A percentile compares a stretch with the other conserved stretches of the same genome.
Evolutionary conservation across 2,329 filamentous ascomycete genomes (phyloP).

Genomic region (Botrytis deweyae): DNA sequence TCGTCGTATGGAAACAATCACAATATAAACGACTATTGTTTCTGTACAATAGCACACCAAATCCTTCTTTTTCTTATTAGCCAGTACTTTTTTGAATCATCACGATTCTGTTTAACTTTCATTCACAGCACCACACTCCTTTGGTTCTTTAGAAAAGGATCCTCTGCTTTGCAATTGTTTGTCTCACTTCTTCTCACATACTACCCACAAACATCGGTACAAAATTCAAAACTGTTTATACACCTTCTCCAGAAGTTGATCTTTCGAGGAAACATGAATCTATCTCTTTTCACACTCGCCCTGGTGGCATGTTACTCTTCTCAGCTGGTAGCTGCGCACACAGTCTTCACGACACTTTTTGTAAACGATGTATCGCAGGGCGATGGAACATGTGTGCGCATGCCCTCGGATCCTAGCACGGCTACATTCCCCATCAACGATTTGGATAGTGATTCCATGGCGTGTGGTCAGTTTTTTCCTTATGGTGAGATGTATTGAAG

Average conservation of each 20-base stretch:
- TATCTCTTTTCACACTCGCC: constrained; percentile 19
- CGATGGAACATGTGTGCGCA: constrained; percentile 69
- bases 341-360: constrained; percentile 62
- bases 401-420: constrained; percentile 53
- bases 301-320: constrained; percentile 25
- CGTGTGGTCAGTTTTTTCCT: constrained; percentile 57
- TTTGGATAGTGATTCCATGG: constrained; percentile 62
- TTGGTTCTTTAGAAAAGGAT: background rate
- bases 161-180: background rate
- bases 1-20: background rate
- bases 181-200: background rate
- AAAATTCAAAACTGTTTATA: background rate
- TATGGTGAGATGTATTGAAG: background rate
- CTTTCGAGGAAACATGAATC: constrained; percentile 11
- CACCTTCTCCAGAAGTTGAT: background rate
- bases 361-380: constrained; percentile 64
- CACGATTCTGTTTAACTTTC: background rate
- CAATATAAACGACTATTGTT: background rate
- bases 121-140: constrained; percentile 15
- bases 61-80: background rate
- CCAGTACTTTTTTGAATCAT: constrained; percentile 5
- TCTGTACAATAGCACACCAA: background rate
- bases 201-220: background rate
- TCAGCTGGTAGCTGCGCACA: constrained; percentile 52
- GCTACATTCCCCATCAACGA: constrained; percentile 58